Conservation (phyloP, 768 basidiomycete genomes). For the Galerina sulciceps region DNA sequence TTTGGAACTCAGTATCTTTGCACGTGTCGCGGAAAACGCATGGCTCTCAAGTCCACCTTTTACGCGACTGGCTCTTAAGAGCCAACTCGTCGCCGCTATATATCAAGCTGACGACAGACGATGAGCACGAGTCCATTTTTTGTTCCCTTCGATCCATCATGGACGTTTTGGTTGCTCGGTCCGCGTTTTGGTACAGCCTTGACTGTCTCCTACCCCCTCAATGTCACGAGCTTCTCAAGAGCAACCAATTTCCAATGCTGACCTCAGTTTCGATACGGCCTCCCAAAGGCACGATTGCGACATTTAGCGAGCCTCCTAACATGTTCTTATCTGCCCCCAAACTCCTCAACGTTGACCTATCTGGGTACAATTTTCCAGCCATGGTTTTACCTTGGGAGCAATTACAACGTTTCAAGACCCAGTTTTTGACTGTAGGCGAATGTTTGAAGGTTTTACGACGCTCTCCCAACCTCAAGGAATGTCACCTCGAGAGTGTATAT, state of each 20-base stretch:
- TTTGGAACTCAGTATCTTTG: slow-evolving; percentile 20
- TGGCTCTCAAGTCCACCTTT: slow-evolving; percentile 9
- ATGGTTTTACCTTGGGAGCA: slow-evolving; percentile 27
- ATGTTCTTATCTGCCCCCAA: slow-evolving; percentile 25
- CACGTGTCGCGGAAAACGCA: slow-evolving; percentile 18
- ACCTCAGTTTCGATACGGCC: slow-evolving; percentile 16
- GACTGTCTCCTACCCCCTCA: slow-evolving; percentile 25
- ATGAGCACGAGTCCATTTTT: slow-evolving; percentile 22
- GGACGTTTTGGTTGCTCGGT: slow-evolving; percentile 22
- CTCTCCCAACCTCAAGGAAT: slow-evolving; percentile 23
- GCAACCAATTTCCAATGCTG: slow-evolving; percentile 21
- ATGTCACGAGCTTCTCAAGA: slow-evolving; percentile 25
- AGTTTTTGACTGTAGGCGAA: slow-evolving; percentile 26
- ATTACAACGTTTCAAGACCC: slow-evolving; percentile 23
- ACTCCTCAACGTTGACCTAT: slow-evolving; percentile 24
- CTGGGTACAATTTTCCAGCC: slow-evolving; percentile 26
- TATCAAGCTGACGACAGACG: slow-evolving; percentile 25
- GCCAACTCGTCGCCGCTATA: slow-evolving; percentile 21
- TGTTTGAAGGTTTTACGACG: slow-evolving; percentile 22
- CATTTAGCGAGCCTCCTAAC: slow-evolving; percentile 27
- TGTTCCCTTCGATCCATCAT: slow-evolving; percentile 20
- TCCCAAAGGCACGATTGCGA: slow-evolving; percentile 27
- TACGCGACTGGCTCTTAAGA: slow-evolving; percentile 16
- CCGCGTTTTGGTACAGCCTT: slow-evolving; percentile 24
- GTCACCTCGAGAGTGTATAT: slow-evolving; percentile 25